These are phyloP conservation scores for Gnomoniopsis sp. DNA, from an alignment of 2,329 filamentous ascomycete genomes.

Conservation along the genomic window DNA sequence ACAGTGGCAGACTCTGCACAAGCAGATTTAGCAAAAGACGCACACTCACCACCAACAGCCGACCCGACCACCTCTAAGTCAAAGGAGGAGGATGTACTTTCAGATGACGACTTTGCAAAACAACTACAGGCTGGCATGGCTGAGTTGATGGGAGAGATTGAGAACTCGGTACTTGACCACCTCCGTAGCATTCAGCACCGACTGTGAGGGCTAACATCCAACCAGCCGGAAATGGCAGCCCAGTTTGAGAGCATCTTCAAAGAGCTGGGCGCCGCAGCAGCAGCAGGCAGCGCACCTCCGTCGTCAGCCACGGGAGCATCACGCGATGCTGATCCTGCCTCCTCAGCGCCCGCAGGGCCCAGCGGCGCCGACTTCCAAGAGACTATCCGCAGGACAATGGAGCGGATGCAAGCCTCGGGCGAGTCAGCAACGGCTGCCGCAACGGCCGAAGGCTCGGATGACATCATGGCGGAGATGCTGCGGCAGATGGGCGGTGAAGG, in stretches of 20 bases:
- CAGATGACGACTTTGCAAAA: conserved; percentile 77
- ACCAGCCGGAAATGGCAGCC: conserved; percentile 66
- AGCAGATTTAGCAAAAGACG: conserved; percentile 21
- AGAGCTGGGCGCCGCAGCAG: conserved; percentile 58
- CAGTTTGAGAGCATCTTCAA: conserved; percentile 78
- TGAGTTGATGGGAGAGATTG: conserved; percentile 70
- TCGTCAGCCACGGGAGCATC: conserved; percentile 20
- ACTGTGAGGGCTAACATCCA: not conserved
- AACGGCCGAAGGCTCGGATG: conserved; percentile 64
- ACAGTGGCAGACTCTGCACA: conserved; percentile 22
- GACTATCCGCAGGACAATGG: conserved; percentile 90
- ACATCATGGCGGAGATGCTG: conserved; percentile 87
- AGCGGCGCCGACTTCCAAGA: conserved; percentile 71
- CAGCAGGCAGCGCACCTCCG: conserved; percentile 26
- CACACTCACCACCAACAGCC: conserved; percentile 18
- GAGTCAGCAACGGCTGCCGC: conserved; percentile 79
- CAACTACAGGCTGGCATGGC: conserved; percentile 91
- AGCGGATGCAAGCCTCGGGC: conserved; percentile 88
- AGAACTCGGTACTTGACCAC: conserved; percentile 48
- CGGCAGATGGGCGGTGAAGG: conserved; percentile 69
- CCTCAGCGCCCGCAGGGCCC: conserved; percentile 24
- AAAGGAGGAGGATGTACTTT: conserved; percentile 40
- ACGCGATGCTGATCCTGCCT: conserved; percentile 22
- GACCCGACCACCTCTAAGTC: conserved; percentile 24
- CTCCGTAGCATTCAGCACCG: not conserved